These are phyloP conservation scores for Adenanthera pavonina DNA, from an alignment of 306 rosid species.

Conservation along the genomic window DNA sequence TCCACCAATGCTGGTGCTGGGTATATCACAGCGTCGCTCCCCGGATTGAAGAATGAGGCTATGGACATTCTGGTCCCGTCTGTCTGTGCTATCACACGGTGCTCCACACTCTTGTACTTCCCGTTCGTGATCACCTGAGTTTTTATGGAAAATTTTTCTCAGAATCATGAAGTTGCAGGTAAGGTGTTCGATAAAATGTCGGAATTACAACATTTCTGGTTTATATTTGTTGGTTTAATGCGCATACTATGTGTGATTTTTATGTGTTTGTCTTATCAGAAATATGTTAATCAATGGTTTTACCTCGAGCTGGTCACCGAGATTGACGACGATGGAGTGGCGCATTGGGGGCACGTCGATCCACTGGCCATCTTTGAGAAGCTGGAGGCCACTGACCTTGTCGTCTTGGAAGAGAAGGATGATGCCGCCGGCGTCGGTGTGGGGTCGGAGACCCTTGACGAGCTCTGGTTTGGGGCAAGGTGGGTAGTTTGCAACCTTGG, in stretches of 20 bases:
- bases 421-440: slow-evolving; percentile 14
- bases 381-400: slow-evolving; percentile 8
- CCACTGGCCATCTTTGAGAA: slow-evolving; percentile 5
- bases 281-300: not conserved
- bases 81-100: not conserved
- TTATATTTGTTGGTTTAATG: not conserved
- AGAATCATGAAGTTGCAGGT: not conserved
- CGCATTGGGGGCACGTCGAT: slow-evolving; percentile 16
- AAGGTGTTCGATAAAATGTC: not conserved
- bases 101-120: slow-evolving; percentile 16
- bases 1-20: slow-evolving; percentile 44
- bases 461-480: slow-evolving; percentile 7
- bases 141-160: not conserved
- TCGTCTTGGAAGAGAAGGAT: slow-evolving; percentile 15
- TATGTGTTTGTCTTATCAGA: not conserved
- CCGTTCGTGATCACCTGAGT: not conserved
- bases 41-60: slow-evolving; percentile 11
- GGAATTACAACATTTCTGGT: not conserved
- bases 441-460: not conserved
- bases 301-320: slow-evolving; percentile 17
- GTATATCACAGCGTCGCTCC: not conserved
- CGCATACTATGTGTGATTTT: not conserved
- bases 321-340: slow-evolving; percentile 19
- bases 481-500: slow-evolving; percentile 19
- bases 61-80: slow-evolving; percentile 13